These are phyloP conservation scores for Tulasnella calospora DNA, from an alignment of 768 basidiomycete genomes.

Conservation along the genomic window DNA sequence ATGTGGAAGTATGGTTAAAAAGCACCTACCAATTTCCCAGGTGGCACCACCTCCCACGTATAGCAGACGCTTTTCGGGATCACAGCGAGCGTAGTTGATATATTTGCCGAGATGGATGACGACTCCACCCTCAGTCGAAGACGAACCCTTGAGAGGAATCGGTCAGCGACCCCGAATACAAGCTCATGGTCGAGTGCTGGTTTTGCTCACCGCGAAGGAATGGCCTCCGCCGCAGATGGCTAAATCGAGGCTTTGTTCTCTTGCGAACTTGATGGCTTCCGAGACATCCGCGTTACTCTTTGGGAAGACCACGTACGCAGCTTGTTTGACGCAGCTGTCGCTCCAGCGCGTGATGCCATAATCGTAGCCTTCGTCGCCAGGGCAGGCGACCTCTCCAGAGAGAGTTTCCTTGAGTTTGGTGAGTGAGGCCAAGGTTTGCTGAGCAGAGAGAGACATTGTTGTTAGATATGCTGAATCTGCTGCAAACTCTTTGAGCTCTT, in stretches of 20 bases:
- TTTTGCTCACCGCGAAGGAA: constrained; percentile 41
- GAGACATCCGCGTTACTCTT: not conserved
- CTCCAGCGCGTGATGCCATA: constrained; percentile 15
- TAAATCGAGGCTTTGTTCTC: not conserved
- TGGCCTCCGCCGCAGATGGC: constrained; percentile 44
- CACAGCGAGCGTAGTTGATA: not conserved
- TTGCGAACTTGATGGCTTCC: constrained; percentile 1
- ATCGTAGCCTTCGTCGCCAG: not conserved
- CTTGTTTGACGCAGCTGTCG: constrained; percentile 4
- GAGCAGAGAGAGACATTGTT: not conserved
- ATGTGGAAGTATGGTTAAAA: not conserved
- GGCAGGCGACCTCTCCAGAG: not conserved
- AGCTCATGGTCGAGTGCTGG: constrained; percentile 34
- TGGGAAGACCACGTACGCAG: constrained; percentile 18
- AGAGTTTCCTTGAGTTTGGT: not conserved
- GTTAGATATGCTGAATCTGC: not conserved
- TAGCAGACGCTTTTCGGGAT: not conserved
- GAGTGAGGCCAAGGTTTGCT: not conserved
- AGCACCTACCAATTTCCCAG: not conserved
- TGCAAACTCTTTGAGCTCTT: not conserved
- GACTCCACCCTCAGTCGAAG: constrained; percentile 35
- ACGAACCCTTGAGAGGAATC: not conserved
- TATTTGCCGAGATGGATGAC: constrained; percentile 30
- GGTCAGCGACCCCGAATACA: not conserved
- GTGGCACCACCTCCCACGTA: constrained; percentile 5